phyloP scores from a whole-genome alignment of 495 filamentous ascomycete species.

The Chlorociboria aeruginascens region DNA sequence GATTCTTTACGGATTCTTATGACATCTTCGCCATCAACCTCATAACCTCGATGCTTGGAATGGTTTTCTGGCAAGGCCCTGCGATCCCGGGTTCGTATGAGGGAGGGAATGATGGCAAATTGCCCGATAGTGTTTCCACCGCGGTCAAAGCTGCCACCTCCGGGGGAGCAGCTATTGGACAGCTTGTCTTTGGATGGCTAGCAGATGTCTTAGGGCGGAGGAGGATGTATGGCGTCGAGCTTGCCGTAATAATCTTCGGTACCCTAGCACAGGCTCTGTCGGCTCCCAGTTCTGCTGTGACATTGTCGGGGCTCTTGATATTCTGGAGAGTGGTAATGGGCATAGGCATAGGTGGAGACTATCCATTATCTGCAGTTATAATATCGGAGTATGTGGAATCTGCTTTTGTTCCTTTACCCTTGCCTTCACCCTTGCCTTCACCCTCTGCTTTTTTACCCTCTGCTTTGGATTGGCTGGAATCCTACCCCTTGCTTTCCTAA shows the following conservation, averaged over 20 bases:
- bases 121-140: slow-evolving; percentile 48
- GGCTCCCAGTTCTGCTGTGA: slow-evolving; percentile 42
- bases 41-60: slow-evolving; percentile 54
- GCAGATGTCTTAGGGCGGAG: slow-evolving; percentile 57
- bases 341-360: slow-evolving; percentile 64
- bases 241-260: slow-evolving; percentile 59
- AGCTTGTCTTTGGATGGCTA: slow-evolving; percentile 59
- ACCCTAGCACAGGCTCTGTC: slow-evolving; percentile 52
- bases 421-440: no score
- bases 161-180: slow-evolving; percentile 61
- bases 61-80: slow-evolving; percentile 29
- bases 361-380: slow-evolving; percentile 67
- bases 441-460: no score
- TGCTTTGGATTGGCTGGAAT: no score
- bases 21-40: slow-evolving; percentile 74
- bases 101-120: slow-evolving; percentile 30
- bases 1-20: slow-evolving; percentile 73
- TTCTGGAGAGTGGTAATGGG: slow-evolving; percentile 75
- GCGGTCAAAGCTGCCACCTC: slow-evolving; percentile 66
- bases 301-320: slow-evolving; percentile 58
- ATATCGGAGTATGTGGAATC: slow-evolving; percentile 53
- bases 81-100: slow-evolving; percentile 7
- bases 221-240: slow-evolving; percentile 67
- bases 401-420: no score
- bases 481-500: background rate